phyloP scores from a whole-genome alignment of 306 rosid species.

The Oxytropis ochrocephala region DNA sequence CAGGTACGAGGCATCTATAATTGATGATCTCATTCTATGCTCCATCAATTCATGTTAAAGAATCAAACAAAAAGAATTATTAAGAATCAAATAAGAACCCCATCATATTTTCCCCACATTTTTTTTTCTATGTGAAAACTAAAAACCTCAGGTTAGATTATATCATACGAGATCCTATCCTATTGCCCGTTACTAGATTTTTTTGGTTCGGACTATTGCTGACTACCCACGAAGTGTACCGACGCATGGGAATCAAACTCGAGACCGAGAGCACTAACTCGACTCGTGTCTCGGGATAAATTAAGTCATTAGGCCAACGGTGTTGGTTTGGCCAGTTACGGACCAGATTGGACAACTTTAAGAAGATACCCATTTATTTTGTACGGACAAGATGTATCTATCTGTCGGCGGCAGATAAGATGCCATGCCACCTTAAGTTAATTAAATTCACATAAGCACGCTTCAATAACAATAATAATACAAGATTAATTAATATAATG shows the following conservation, averaged over 20 bases:
- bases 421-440: constrained; percentile 21
- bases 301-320: too few relatives aligned
- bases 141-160: constrained; percentile 19
- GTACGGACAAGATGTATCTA: constrained; percentile 51
- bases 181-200: constrained; percentile 13
- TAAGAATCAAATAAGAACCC: constrained; percentile 25
- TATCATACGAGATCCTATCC: constrained; percentile 19
- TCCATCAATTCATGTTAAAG: not conserved
- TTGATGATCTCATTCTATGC: constrained; percentile 20
- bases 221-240: too few relatives aligned
- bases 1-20: constrained; percentile 30
- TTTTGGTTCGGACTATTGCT: too few relatives aligned
- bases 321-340: too few relatives aligned
- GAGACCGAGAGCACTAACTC: too few relatives aligned
- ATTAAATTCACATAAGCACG: constrained; percentile 15
- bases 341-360: constrained; percentile 27
- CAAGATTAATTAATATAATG: not conserved
- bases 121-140: not conserved
- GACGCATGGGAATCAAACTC: too few relatives aligned
- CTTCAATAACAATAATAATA: constrained; percentile 16
- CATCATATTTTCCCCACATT: constrained; percentile 20
- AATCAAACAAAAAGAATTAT: constrained; percentile 28
- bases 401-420: constrained; percentile 54
- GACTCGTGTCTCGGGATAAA: too few relatives aligned
- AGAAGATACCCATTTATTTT: constrained; percentile 38